Evolutionary conservation across 73 alveolate genomes (phyloP).

Genomic region (Paramecium primaurelia): DNA sequence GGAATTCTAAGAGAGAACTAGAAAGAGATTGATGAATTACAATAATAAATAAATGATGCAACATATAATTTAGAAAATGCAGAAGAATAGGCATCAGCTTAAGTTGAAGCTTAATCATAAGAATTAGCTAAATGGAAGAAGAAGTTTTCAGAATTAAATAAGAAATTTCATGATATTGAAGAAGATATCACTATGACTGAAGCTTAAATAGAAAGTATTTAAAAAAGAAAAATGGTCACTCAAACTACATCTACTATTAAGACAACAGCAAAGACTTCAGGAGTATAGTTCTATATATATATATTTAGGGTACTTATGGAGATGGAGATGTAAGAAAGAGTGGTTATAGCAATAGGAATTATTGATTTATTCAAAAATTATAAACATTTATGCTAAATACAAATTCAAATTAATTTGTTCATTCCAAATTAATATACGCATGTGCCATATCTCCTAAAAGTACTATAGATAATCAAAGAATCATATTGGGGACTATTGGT

Average conservation of each 20-base stretch:
- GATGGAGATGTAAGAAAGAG: slow-evolving; percentile 10
- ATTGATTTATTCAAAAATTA: not conserved
- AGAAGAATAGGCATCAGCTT: not conserved
- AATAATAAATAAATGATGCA: not conserved
- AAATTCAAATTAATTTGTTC: not conserved
- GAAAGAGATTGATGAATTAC: not conserved
- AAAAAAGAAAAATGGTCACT: not conserved
- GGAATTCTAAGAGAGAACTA: not conserved
- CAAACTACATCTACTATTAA: not conserved
- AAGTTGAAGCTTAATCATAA: not conserved
- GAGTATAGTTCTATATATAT: not conserved
- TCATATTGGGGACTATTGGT: not conserved
- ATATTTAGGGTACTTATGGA: not conserved
- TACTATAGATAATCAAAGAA: not conserved
- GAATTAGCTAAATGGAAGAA: slow-evolving; percentile 35
- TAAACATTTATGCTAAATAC: not conserved
- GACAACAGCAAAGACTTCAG: not conserved
- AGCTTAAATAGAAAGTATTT: slow-evolving; percentile 14
- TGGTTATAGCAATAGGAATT: slow-evolving; percentile 7
- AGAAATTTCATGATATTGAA: not conserved
- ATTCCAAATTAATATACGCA: not conserved
- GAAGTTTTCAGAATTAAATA: not conserved
- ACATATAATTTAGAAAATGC: not conserved
- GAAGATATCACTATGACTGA: slow-evolving; percentile 10
- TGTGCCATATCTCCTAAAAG: not conserved